Percentiles rank a stretch among this genome's conserved stretches.
These are phyloP conservation scores for Setaria viridis DNA, from an alignment of 202 grass and related monocot genomes.

Conservation along the genomic window DNA sequence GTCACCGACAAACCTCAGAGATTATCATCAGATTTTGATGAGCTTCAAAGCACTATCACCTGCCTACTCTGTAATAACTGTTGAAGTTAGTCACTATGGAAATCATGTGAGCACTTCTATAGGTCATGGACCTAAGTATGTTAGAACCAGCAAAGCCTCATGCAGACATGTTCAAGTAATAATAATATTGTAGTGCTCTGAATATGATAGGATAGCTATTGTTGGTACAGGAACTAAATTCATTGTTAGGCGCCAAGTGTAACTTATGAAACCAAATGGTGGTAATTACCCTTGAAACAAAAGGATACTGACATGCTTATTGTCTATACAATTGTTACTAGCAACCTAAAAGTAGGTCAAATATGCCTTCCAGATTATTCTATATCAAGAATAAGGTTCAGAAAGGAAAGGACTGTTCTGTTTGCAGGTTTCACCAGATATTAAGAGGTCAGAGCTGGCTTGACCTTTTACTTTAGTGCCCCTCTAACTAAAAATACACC, in stretches of 20 bases:
- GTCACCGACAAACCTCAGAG: slow-evolving; percentile 4
- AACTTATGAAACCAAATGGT: not conserved
- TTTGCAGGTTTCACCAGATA: not conserved
- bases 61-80: not conserved
- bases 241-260: not conserved
- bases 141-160: not conserved
- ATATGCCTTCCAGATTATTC: slow-evolving; percentile 22
- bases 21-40: not conserved
- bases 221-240: not conserved
- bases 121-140: not conserved
- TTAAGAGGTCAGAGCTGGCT: not conserved
- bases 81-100: not conserved
- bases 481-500: not conserved
- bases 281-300: not conserved
- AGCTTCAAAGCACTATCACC: not conserved
- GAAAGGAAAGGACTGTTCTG: not conserved
- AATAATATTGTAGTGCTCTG: not conserved
- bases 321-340: not conserved
- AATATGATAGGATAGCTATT: not conserved
- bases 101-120: not conserved
- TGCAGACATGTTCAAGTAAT: not conserved
- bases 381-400: not conserved
- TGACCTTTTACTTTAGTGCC: slow-evolving; percentile 13
- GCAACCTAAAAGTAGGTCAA: not conserved
- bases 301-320: not conserved